These are phyloP conservation scores for Pyrenula massariospora DNA, from an alignment of 495 filamentous ascomycete species.

Conservation along the genomic window DNA sequence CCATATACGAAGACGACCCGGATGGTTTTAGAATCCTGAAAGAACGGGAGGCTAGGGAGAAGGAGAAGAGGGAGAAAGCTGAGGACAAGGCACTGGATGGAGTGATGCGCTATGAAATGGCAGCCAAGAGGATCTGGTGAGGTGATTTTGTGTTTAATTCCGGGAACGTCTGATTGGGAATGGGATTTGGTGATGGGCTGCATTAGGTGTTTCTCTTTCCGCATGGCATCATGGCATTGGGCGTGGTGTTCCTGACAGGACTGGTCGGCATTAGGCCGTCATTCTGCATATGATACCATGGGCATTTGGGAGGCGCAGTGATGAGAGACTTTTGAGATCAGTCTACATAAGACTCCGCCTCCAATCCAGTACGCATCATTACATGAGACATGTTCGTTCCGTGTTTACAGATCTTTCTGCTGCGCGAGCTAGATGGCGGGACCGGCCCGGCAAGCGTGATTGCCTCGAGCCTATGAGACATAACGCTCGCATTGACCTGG, in stretches of 20 bases:
- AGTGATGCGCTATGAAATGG: constrained; percentile 82
- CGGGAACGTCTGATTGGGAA: not conserved
- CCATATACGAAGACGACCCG: constrained; percentile 79
- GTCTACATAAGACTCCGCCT: too few species aligned
- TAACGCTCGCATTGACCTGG: not conserved
- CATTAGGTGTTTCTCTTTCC: not conserved
- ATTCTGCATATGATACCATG: not conserved
- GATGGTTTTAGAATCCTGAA: constrained; percentile 55
- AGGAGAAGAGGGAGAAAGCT: constrained; percentile 41
- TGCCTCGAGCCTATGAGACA: too few species aligned
- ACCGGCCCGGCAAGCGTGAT: not conserved
- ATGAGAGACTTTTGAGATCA: too few species aligned
- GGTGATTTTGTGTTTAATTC: not conserved
- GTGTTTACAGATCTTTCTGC: too few species aligned
- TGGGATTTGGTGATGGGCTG: not conserved
- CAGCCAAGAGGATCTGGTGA: constrained; percentile 87
- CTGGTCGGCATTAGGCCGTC: not conserved
- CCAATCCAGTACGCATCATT: too few species aligned
- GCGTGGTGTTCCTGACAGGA: not conserved
- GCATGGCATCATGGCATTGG: not conserved
- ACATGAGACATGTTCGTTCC: too few species aligned
- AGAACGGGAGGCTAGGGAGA: constrained; percentile 53
- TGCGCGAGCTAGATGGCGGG: not conserved
- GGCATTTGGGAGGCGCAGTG: not conserved
- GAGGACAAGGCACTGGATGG: constrained; percentile 33